Evolutionary conservation across 1,139 yeast genomes (phyloP).

Genomic region (Yamadazyma jaroonii): DNA sequence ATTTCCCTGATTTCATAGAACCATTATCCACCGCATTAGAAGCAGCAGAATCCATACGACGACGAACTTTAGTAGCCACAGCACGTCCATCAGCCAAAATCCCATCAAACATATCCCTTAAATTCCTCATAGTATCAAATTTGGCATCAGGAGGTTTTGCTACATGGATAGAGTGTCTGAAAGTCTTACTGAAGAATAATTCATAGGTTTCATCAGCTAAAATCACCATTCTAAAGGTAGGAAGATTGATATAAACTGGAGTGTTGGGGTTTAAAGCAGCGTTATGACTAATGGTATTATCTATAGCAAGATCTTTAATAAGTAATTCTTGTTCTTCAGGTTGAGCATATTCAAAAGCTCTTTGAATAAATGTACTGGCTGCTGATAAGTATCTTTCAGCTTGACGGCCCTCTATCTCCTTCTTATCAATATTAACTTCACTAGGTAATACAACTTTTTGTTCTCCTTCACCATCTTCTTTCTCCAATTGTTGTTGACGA

Average conservation of each 20-base stretch:
- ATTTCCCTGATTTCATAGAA: slow-evolving; percentile 26
- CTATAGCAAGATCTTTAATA: slow-evolving; percentile 36
- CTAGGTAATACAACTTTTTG: slow-evolving; percentile 46
- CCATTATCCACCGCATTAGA: slow-evolving; percentile 23
- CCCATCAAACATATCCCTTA: slow-evolving; percentile 89
- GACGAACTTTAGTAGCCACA: slow-evolving; percentile 84
- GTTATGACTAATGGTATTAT: slow-evolving; percentile 50
- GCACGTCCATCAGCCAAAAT: slow-evolving; percentile 88
- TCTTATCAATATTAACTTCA: slow-evolving; percentile 60
- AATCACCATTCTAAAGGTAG: slow-evolving; percentile 93
- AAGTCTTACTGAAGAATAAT: slow-evolving; percentile 67
- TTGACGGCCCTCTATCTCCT: slow-evolving; percentile 65
- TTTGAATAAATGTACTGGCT: slow-evolving; percentile 80
- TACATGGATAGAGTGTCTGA: slow-evolving; percentile 65
- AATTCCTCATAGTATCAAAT: slow-evolving; percentile 51
- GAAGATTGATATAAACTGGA: slow-evolving; percentile 73
- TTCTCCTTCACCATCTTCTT: slow-evolving; percentile 16
- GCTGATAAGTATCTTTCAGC: slow-evolving; percentile 80
- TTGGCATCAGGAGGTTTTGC: slow-evolving; percentile 50
- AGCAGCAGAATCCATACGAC: slow-evolving; percentile 76
- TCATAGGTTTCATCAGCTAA: slow-evolving; percentile 94
- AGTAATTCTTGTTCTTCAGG: slow-evolving; percentile 52
- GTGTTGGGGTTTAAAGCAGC: slow-evolving; percentile 79
- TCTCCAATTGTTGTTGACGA: slow-evolving; percentile 25
- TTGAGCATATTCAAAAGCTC: slow-evolving; percentile 89